Evolutionary conservation across 805 yeast species (phyloP).

Genomic region (Groenewaldozyma tartarivorans): DNA sequence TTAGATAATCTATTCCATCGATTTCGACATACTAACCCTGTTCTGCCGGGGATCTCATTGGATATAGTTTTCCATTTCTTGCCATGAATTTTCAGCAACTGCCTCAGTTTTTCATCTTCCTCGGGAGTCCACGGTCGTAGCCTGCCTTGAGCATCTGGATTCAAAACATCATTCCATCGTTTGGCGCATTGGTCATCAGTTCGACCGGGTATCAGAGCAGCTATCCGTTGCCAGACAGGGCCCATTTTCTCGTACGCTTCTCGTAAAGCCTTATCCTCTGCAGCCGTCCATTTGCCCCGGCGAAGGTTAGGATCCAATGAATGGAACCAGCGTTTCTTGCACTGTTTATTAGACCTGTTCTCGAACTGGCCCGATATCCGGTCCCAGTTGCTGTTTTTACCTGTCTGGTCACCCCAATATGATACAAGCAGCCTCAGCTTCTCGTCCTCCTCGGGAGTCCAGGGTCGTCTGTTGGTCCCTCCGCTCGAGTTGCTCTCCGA

Average conservation of each 20-base stretch:
- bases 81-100: slow-evolving; percentile 60
- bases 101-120: slow-evolving; percentile 66
- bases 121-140: slow-evolving; percentile 69
- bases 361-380: slow-evolving; percentile 28
- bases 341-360: slow-evolving; percentile 62
- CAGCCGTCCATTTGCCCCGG: slow-evolving; percentile 80
- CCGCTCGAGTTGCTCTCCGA: too few relatives aligned
- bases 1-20: slow-evolving; percentile 69
- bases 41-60: slow-evolving; percentile 61
- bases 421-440: slow-evolving; percentile 33
- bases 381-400: slow-evolving; percentile 34
- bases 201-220: slow-evolving; percentile 67
- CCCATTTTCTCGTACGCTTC: slow-evolving; percentile 62
- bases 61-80: slow-evolving; percentile 86
- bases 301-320: slow-evolving; percentile 74
- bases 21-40: slow-evolving; percentile 83
- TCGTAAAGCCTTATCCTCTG: slow-evolving; percentile 61
- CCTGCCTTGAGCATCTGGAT: slow-evolving; percentile 70
- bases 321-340: slow-evolving; percentile 79
- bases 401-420: slow-evolving; percentile 39
- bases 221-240: slow-evolving; percentile 77
- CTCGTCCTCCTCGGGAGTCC: slow-evolving; percentile 72
- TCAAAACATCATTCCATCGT: slow-evolving; percentile 78
- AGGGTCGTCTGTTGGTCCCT: slow-evolving; percentile 26
- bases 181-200: slow-evolving; percentile 95